Evolutionary conservation across 2,329 filamentous ascomycete genomes (phyloP), one percentile per base, ranked within the genome.

Genomic region (Aureobasidium sp.): DNA sequence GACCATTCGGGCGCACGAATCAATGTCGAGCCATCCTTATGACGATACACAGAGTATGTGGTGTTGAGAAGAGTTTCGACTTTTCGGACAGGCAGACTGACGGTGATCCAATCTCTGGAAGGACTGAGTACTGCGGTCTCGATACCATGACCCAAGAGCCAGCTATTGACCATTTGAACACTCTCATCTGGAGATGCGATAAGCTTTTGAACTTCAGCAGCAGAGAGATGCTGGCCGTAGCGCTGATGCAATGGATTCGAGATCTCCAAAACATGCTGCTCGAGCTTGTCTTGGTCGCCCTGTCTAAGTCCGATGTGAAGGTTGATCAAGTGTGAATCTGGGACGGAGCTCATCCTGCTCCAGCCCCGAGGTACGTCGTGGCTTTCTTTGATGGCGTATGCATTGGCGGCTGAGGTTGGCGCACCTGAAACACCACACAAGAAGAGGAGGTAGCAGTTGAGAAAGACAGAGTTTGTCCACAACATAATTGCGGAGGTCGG

Each of bases 1-100:
- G 84, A 87, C 72, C 89, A 89, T 51, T 79, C 75, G 17, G 83
- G 72, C 5, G 82, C 80, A 47, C 86, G 80, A 42, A 87, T 77
- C 8, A 85, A 68, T 12, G 75, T 69, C 2, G 77, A 70, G 17
- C 83, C 83, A 68, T 84, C 79, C 34, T 73, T 70, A 53, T 74
- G 66, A 66, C 44, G 31, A 41, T 51, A 87, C 64, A 79, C 74
- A 61, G 75, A 76, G 66, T 82, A 83, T 59, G 77, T 73, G 4
- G 80, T 81, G 62, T 82, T 71, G n/a, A 86, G 75, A 8, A 86
- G 77, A 20, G 74, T 71, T 67, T 86, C 83, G 0, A 79, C 78
- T 48, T 76, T 70, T 44, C 75, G 72, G 20, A 86, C 76, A 2
- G 82, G 79, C 14, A 85, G 70, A 42, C 76, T 72, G 6, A 84